Base-by-base conservation (phyloP, 2,329 filamentous ascomycete genomes). In the Nothophaeocryptopus gaeumannii region DNA sequence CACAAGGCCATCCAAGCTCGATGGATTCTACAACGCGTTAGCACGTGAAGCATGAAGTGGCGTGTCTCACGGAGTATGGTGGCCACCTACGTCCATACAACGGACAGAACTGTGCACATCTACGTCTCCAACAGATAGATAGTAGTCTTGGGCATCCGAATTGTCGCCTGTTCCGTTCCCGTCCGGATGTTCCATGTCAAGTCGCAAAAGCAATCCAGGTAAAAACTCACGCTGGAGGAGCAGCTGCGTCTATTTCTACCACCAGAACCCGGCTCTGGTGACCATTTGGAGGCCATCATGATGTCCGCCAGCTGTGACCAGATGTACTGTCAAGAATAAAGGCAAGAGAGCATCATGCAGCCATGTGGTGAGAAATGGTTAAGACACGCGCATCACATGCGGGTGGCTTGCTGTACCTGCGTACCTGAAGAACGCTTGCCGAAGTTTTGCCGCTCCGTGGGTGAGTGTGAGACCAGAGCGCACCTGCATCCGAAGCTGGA, bases 61-160 rank as follows among this genome's bases (percentile, higher is more conserved):
- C 20, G 7, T 26, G 20, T 26, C 20, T 26, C 20, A 26, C 20
- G 7, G 20, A 7, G 20, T 26, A 26, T 26, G 20, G 7, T 26
- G 20, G 20, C 20, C 20, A 26, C 20, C 7, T 26, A 26, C 39
- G 62, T 86, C 83, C 44, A 85, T 80, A 60, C 83, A 67, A 14
- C 66, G 58, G 56, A 83, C 82, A 20, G 42, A 43, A 26, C 40
- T 45, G n/a, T 58, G 47, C 29, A 60, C 49, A 15, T 51, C 46
- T 31, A 44, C 16, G 36, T 59, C 55, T 14, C 39, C 47, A 16
- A 58, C 45, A 1, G 52, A 50, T 11, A 42, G 39, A 36, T 61
- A 61, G 44, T 59, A 61, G 7, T 50, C 36, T 32, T 53, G 47
- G 8, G 57, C 51, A 30, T 53, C 52, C 16, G 38, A 41, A 5